Percentiles rank a stretch among this genome's conserved stretches.
Evolutionary conservation across 2,329 filamentous ascomycete species (phyloP).

Genomic region (Diaporthe ilicicola): DNA sequence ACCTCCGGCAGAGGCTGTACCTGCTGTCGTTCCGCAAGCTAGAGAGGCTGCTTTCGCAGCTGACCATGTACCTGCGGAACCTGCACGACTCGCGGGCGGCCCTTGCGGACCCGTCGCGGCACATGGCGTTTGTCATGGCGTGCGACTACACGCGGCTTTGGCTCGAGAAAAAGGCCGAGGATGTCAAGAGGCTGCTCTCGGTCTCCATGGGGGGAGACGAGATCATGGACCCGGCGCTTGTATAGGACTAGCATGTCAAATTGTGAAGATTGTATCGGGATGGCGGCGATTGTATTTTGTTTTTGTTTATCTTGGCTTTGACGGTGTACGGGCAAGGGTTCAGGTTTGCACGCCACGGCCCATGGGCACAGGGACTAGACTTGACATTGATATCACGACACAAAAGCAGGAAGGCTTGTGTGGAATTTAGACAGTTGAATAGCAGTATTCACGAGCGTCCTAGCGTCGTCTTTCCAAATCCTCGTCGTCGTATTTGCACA

Average conservation of each 20-base stretch:
- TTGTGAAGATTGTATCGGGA: not conserved
- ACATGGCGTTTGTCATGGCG: slow-evolving; percentile 20
- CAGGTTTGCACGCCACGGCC: not conserved
- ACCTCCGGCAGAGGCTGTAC: slow-evolving; percentile 18
- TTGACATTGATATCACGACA: slow-evolving; percentile 3
- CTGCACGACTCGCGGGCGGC: slow-evolving; percentile 4
- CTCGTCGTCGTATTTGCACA: not conserved
- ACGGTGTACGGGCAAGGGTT: not conserved
- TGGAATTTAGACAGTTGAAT: not conserved
- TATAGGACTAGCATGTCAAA: not conserved
- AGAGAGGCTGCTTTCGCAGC: slow-evolving; percentile 11
- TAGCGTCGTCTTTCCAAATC: not conserved
- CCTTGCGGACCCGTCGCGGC: slow-evolving; percentile 8
- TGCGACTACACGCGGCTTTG: slow-evolving; percentile 15
- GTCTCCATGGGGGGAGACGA: not conserved
- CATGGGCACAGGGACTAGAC: not conserved
- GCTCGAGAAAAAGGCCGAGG: slow-evolving; percentile 20
- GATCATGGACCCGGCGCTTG: not conserved
- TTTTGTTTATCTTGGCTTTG: not conserved
- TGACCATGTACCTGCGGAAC: not conserved
- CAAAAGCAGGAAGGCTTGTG: not conserved
- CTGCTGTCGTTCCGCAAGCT: slow-evolving; percentile 13
- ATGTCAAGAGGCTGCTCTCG: slow-evolving; percentile 9
- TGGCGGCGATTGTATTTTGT: not conserved
- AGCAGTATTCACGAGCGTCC: not conserved